Base-by-base conservation (phyloP, 768 basidiomycete species). In the Phylloporus arenicola region DNA sequence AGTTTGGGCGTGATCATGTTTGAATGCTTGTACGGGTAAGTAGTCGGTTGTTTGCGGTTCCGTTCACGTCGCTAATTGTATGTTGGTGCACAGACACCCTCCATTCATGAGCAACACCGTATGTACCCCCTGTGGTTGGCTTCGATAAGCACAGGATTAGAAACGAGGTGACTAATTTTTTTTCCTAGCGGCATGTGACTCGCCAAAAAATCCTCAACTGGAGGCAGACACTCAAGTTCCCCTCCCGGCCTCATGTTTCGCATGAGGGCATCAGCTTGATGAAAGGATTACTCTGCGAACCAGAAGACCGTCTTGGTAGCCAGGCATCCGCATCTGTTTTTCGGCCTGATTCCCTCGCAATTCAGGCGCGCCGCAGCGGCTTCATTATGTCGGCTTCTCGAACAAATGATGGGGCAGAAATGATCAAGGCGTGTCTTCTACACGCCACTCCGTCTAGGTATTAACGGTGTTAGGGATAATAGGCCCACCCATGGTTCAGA, bases 201-300 rank as follows among this genome's bases (percentile, higher is more conserved):
- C 80, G 94, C 53, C 92, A 96, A 74, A 98, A 95, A 76, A 97
- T 98, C 68, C 74, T 97, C 61, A 93, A 93, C 72, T 98, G 94
- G 93, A 84, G 84, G 55, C 84, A 86, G 65, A 80, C 86, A 22
- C 77, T 97, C 57, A 84, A 86, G 52, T 98, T 97, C 70, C 92
- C 94, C 6, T 68, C 82, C 24, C 80, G 83, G 54, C 92, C 92
- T 52, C 81, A 77, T 51, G 85, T 94, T 50, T 92, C 92, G 45
- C 82, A 83, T 64, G 90, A 92, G 70, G 93, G 86, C 45, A 78
- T 90, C 54, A 85, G 85, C 71, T 74, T 97, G 61, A 89, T 98
- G 80, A 80, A 86, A 61, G 83, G 83, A 57, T 77, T 97, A 22
- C 81, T 97, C 29, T 97, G 95, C 67, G 95, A 99, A 69, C 86